Conservation (phyloP, 768 basidiomycete species). For the Psilocybe cubensis region DNA sequence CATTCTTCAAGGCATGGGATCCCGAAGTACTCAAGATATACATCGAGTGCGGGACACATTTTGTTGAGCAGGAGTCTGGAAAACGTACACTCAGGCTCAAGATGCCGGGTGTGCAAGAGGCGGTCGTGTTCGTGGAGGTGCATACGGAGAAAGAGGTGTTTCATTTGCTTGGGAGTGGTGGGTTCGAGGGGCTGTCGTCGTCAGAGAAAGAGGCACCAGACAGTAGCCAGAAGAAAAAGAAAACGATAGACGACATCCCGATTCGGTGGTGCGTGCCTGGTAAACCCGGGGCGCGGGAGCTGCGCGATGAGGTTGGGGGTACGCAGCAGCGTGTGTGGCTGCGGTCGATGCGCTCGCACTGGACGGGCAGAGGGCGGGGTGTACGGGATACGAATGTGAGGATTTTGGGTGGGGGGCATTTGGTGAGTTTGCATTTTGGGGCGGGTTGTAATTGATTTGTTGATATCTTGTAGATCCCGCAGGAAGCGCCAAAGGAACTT, state of each 20-base stretch:
- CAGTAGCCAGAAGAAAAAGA: background rate
- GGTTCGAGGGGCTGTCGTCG: background rate
- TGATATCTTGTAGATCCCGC: constrained; percentile 35
- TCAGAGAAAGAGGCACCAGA: background rate
- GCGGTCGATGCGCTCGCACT: constrained; percentile 26
- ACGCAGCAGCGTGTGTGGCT: constrained; percentile 46
- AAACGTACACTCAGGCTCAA: constrained; percentile 58
- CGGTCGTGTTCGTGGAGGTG: constrained; percentile 56
- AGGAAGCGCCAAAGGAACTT: constrained; percentile 40
- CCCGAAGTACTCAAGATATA: constrained; percentile 62
- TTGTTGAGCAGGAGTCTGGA: constrained; percentile 28
- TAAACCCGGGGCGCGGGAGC: constrained; percentile 36
- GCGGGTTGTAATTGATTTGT: background rate
- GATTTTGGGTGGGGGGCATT: constrained; percentile 44
- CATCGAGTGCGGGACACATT: constrained; percentile 58
- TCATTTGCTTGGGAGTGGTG: constrained; percentile 29
- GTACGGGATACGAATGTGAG: constrained; percentile 43
- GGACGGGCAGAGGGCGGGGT: background rate
- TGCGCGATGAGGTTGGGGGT: constrained; percentile 28
- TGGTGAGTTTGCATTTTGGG: constrained; percentile 32
- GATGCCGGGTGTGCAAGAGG: constrained; percentile 69
- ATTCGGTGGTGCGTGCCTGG: constrained; percentile 63
- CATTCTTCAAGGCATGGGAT: constrained; percentile 79
- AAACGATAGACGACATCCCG: constrained; percentile 35
- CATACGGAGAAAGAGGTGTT: constrained; percentile 45